phyloP scores from a whole-genome alignment of 495 filamentous ascomycete species.

The Lineolata rhizophorae region DNA sequence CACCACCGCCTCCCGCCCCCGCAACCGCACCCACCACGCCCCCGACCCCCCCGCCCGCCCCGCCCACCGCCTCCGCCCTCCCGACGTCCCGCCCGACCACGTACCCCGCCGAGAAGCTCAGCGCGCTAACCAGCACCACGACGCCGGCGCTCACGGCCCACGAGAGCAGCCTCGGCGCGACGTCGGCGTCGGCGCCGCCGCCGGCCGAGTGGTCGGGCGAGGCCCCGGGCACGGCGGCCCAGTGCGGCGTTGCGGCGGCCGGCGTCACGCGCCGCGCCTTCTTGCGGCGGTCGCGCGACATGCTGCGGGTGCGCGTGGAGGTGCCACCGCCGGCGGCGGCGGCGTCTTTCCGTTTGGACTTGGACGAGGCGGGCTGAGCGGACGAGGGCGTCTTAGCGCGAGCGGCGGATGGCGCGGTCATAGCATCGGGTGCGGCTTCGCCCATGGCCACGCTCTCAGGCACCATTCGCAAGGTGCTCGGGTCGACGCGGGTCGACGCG shows the following conservation, averaged over 20 bases:
- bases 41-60: too few relatives aligned
- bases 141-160: constrained; percentile 87
- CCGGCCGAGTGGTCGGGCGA: constrained; percentile 3
- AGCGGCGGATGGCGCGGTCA: too few relatives aligned
- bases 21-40: too few relatives aligned
- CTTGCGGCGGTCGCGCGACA: constrained; percentile 2
- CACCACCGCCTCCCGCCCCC: constrained; percentile 15
- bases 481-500: constrained; percentile 17
- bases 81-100: constrained; percentile 70
- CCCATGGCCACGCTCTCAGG: constrained; percentile 53
- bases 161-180: constrained; percentile 60
- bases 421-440: constrained; percentile 13
- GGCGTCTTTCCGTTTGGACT: constrained; percentile 14
- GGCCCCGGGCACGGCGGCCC: constrained; percentile 11
- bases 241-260: constrained; percentile 2
- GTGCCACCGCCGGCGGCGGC: constrained; percentile 1
- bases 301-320: constrained; percentile 6
- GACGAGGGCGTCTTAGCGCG: constrained; percentile 5
- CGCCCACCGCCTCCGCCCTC: constrained; percentile 30
- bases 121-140: constrained; percentile 71
- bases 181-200: constrained; percentile 15
- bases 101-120: constrained; percentile 87
- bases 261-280: constrained; percentile 3
- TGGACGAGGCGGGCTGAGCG: constrained; percentile 10
- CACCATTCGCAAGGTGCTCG: constrained; percentile 41